These are phyloP conservation scores for Thraustochytrium sp. DNA, from an alignment of 352 stramenopile genomes.

Conservation along the genomic window DNA sequence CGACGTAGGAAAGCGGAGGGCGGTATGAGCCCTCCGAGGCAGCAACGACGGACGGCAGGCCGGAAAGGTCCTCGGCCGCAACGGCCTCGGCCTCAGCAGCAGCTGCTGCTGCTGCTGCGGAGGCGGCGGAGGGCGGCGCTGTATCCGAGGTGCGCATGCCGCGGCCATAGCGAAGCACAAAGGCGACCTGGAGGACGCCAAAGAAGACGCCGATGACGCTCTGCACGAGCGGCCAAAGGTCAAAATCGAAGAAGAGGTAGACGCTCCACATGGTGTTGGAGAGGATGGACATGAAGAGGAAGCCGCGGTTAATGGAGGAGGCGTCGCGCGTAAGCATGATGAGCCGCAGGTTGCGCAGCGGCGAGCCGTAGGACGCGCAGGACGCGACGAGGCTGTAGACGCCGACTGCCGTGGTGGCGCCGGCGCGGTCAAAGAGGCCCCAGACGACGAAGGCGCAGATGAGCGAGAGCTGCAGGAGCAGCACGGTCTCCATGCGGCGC, in stretches of 20 bases:
- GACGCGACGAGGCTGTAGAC: neutral
- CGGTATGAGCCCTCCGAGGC: too few species aligned
- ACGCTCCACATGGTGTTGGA: neutral
- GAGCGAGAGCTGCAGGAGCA: neutral
- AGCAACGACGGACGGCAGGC: too few species aligned
- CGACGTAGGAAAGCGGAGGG: too few species aligned
- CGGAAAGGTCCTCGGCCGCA: too few species aligned
- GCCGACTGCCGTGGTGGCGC: neutral
- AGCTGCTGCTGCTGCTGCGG: too few species aligned
- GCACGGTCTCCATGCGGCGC: neutral
- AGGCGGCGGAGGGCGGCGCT: too few species aligned
- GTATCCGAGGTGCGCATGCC: too few species aligned
- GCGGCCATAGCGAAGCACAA: neutral
- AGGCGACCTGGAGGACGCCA: neutral
- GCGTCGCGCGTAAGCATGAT: neutral
- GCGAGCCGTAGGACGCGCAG: neutral
- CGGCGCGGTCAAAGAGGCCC: neutral
- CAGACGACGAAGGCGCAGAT: neutral
- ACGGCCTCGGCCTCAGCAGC: too few species aligned
- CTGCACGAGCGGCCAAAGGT: neutral
- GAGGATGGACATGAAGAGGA: conserved; percentile 31
- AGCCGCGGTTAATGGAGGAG: conserved; percentile 16
- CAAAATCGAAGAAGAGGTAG: neutral
- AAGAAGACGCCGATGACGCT: neutral
- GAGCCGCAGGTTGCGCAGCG: neutral